Evolutionary conservation across 164 flowering plant genomes (phyloP), one percentile per base, ranked within the genome.

Genomic region (Sedum album): DNA sequence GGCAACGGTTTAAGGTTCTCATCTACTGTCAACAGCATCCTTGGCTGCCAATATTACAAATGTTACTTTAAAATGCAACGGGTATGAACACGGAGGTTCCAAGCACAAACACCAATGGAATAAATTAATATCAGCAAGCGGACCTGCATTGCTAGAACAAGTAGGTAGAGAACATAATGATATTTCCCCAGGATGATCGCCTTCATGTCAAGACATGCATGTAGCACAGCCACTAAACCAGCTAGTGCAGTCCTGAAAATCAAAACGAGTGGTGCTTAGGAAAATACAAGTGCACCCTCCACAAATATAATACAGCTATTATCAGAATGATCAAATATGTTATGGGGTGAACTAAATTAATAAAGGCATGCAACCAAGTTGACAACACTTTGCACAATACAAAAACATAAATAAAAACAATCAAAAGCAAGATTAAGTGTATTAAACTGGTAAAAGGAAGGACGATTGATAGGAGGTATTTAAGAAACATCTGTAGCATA

Each of bases 101-200:
- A 6, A 14, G 13, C 15, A 33, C 57, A 49, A 21, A 49, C 46
- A 14, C 15, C 25, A 68, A 28, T 14, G 41, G 15, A 41, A 41
- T 13, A 18, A 48, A 67, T 15, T 10, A 18, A 3, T 18, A 3
- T 49, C 6, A 49, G 55, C 49, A 3, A 71, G 15, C 70, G 25
- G n/a, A 93, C 98, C 96, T 89, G 95, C 93, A 94, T 91, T 25
- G 98, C 99, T 78, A 94, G 75, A 64, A 79, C 90, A 41, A 94
- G 83, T 78, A 83, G 88, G 80, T 94, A 94, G 25, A 91, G 96
- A 21, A 88, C 86, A 74, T 89, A 94, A 70, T 91, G 99, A 61
- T 88, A 90, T 76, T 91, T 94, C 64, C 95, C 93, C 80, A 91
- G 70, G 42, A 91, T 82, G 68, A 94, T 80, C 48, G 97, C 75